Evolutionary conservation across 2,329 filamentous ascomycete species (phyloP), one percentile per base, ranked within the genome.

Genomic region (Dactylonectria estremocensis): DNA sequence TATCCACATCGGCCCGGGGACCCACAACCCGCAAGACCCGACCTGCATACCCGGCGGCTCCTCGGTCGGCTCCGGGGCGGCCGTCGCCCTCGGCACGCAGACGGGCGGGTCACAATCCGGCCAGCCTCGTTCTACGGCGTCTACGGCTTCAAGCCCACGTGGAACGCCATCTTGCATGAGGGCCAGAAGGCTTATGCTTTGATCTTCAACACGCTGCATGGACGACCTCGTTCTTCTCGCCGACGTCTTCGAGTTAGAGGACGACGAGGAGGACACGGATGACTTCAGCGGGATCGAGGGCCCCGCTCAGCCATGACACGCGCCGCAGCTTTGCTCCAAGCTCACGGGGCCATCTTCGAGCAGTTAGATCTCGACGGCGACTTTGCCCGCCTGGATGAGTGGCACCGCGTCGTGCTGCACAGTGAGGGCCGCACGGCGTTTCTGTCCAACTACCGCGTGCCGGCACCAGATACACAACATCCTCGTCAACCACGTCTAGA

Each of bases 81-180:
- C 89, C 0, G 90, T 93, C 18, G 86, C 82, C 0, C 80, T 93
- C 0, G 91, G 90, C 0, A 92, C 91, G 0, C 91, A 93, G 75
- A 93, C 91, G 0, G 89, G 87, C 1, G 91, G 91, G 0, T 91
- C 88, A 88, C 84, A 1, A 88, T 93, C 55, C 86, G 91, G 0
- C 91, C 91, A 0, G 91, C 83, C 0, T 90, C 89, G 0, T 93
- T 88, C 80, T 91, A 89, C 70, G 90, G 91, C 9, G 83, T 90
- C n/a, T 93, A 89, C 69, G 90, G 84, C 1, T 82, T 92, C 69
- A 93, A 92, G 76, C 90, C 91, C 6, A 93, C 90, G 0, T 92
- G 89, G 89, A 88, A 87, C 66, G 81, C 88, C 1, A 85, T 93
- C 50, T 89, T 86, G 2, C 83, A 89, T 1, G 91, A 92, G 76